Conservation (phyloP, 1,139 yeast genomes). For the Candida mesenterica region DNA sequence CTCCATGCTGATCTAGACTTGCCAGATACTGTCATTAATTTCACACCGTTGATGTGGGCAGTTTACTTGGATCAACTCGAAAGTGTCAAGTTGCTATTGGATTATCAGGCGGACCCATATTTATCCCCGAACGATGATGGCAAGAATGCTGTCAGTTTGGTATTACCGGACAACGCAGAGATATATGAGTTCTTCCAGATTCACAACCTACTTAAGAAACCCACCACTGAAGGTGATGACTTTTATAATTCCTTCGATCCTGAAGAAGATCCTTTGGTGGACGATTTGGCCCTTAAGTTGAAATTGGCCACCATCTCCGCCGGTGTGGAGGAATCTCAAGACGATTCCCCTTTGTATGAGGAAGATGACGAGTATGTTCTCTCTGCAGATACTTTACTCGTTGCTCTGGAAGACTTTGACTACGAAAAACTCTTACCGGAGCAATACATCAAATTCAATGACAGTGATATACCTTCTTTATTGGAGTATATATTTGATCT, state of each 20-base stretch:
- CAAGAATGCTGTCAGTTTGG: slow-evolving; percentile 34
- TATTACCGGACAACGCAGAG: slow-evolving; percentile 30
- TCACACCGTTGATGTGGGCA: slow-evolving; percentile 52
- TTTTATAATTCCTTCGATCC: slow-evolving; percentile 19
- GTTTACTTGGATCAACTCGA: slow-evolving; percentile 39
- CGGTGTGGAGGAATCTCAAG: slow-evolving; percentile 23
- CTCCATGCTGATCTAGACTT: slow-evolving; percentile 41
- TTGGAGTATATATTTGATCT: slow-evolving; percentile 55
- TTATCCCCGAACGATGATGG: slow-evolving; percentile 30
- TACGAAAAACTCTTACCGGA: slow-evolving; percentile 46
- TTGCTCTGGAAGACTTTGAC: slow-evolving; percentile 40
- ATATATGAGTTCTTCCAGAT: slow-evolving; percentile 39
- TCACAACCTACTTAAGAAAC: slow-evolving; percentile 32
- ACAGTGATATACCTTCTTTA: slow-evolving; percentile 61
- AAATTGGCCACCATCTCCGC: slow-evolving; percentile 49
- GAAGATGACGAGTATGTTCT: slow-evolving; percentile 38
- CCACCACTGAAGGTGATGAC: slow-evolving; percentile 18
- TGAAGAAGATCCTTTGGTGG: slow-evolving; percentile 34
- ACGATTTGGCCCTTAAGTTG: slow-evolving; percentile 43
- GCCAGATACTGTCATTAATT: slow-evolving; percentile 32
- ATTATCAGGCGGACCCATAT: slow-evolving; percentile 44
- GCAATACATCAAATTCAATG: slow-evolving; percentile 58
- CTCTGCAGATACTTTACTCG: slow-evolving; percentile 29
- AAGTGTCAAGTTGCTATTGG: slow-evolving; percentile 33
- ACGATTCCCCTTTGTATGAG: slow-evolving; percentile 23